Conservation (phyloP, 257 asterid genomes). For the Pogostemon cablin region DNA sequence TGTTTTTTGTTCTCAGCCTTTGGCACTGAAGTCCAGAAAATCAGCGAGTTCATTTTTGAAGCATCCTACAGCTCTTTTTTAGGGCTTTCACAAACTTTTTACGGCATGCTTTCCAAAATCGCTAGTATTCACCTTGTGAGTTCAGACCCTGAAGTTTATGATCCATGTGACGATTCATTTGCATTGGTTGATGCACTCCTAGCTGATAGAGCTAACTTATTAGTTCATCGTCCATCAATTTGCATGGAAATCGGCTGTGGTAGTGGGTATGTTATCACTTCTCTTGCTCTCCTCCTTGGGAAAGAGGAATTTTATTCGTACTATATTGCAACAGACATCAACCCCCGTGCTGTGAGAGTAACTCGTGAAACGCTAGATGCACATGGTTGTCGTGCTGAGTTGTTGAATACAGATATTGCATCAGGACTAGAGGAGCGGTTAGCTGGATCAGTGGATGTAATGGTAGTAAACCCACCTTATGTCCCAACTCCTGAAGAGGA, state of each 20-base stretch:
- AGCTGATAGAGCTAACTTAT: conserved; percentile 75
- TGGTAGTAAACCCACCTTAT: conserved; percentile 96
- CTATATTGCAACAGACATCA: conserved; percentile 80
- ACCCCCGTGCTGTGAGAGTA: conserved; percentile 73
- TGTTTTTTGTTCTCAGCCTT: neutral
- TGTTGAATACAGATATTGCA: conserved; percentile 71
- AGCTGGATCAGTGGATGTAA: conserved; percentile 68
- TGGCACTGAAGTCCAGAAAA: neutral
- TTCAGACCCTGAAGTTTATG: conserved; percentile 94
- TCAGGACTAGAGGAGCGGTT: conserved; percentile 66
- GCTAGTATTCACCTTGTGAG: conserved; percentile 80
- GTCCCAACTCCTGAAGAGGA: conserved; percentile 97
- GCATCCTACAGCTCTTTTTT: conserved; percentile 13
- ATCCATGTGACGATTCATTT: conserved; percentile 95
- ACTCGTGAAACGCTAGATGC: conserved; percentile 70
- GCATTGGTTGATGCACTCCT: conserved; percentile 87
- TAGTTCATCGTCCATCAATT: conserved; percentile 63
- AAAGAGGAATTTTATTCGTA: conserved; percentile 39
- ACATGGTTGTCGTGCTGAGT: conserved; percentile 73
- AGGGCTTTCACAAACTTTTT: conserved; percentile 9
- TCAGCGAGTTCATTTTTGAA: neutral
- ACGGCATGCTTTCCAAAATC: conserved; percentile 51
- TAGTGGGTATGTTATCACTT: conserved; percentile 85
- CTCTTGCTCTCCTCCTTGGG: conserved; percentile 80
- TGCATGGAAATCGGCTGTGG: conserved; percentile 98